Evolutionary conservation across 352 stramenopile genomes (phyloP), one percentile per base, ranked within the genome.

Genomic region (Blastocystis sp.): DNA sequence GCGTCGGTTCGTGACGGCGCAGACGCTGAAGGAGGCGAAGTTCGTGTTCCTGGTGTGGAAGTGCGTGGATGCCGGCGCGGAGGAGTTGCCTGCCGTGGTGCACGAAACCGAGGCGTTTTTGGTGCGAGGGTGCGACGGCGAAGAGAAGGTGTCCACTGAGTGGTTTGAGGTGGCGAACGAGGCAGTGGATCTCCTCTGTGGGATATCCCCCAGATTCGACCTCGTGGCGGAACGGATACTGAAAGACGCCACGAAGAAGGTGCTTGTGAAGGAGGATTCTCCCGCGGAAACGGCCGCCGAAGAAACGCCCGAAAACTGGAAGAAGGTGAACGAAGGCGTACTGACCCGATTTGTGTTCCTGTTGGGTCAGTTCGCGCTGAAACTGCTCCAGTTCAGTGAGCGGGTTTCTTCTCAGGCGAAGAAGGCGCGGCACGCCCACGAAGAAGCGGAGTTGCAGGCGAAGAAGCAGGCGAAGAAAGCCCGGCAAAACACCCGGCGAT

Each of bases 261-360:
- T 64, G 69, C 19, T 88, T 69, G 74, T 53, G 7, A 34, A 34
- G n/a, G 53, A 41, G 28, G 10, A 71, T 21, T 34, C 5, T 41
- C 77, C 19, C 0, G 76, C 45, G 5, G 48, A 88, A 40, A 62
- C 28, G 3, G 21, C 11, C 10, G 19, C 62, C 23, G 48, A 67
- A 11, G 10, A 28, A 9, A 38, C 2, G 40, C 5, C 10, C 7
- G 21, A 14, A 65, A 65, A 38, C 4, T 65, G 17, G 23, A 7
- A 23, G 23, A 65, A 40, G 74, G 21, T 60, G 23, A 62, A 52
- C 40, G 74, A 84, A 45, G 59, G 40, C 7, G n/a, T 93, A 90
- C 90, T 98, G 28, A 93, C 94, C 3, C 92, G 96, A 77, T 97
- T 98, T 86, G 93, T 98, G 62, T 98, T 98, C 89, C 92, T 98